Conservation (phyloP, 2,329 filamentous ascomycete species). For the Xylaria sp. region DNA sequence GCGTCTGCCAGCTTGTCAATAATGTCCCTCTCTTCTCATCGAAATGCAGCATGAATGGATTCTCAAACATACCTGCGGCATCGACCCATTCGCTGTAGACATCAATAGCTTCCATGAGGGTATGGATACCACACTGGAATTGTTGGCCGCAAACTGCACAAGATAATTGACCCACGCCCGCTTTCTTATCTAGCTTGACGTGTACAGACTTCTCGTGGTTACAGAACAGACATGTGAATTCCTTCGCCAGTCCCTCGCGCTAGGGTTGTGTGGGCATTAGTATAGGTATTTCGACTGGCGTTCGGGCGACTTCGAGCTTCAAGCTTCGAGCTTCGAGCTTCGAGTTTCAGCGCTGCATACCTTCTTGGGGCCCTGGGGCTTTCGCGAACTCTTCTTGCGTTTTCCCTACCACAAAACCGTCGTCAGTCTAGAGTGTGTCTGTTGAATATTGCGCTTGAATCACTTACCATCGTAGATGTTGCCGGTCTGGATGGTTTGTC, state of each 20-base stretch:
- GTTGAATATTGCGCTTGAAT: neutral
- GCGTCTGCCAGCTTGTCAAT: constrained; percentile 55
- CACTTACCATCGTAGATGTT: constrained; percentile 42
- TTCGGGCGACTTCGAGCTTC: constrained; percentile 29
- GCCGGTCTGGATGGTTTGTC: constrained; percentile 2
- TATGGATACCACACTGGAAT: constrained; percentile 93
- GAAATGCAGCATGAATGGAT: neutral
- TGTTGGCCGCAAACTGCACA: constrained; percentile 95
- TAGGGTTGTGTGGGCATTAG: constrained; percentile 47
- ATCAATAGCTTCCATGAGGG: constrained; percentile 90
- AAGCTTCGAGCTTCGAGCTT: constrained; percentile 28
- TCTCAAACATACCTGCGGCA: constrained; percentile 67
- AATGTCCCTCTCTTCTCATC: constrained; percentile 13
- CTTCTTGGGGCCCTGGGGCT: constrained; percentile 85
- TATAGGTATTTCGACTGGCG: constrained; percentile 6
- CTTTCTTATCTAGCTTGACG: constrained; percentile 94
- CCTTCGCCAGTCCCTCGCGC: constrained; percentile 78
- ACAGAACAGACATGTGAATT: constrained; percentile 98
- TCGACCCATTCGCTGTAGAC: constrained; percentile 99
- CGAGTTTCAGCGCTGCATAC: constrained; percentile 57
- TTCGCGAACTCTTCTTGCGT: constrained; percentile 90
- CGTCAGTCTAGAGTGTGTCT: constrained; percentile 16
- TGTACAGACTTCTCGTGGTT: constrained; percentile 95
- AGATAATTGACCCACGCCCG: constrained; percentile 82
- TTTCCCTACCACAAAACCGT: constrained; percentile 71